A percentile compares a stretch with the other conserved stretches of the same genome.
These are phyloP conservation scores for Breynia disticha DNA, from an alignment of 441 rosid species.

Conservation along the genomic window DNA sequence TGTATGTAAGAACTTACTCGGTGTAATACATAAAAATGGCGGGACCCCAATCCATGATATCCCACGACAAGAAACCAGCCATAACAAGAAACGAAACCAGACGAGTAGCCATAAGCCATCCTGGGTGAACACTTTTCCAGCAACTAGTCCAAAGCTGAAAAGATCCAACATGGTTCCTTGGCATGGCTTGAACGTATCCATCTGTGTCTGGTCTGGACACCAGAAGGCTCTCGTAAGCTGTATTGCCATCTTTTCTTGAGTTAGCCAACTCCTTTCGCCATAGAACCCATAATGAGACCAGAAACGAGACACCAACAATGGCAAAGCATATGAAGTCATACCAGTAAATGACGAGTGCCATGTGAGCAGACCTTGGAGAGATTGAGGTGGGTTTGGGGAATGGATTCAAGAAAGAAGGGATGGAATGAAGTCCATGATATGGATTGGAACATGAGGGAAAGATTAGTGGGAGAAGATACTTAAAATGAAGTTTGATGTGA, in stretches of 20 bases:
- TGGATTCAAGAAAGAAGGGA: neutral
- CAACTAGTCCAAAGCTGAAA: conserved; percentile 65
- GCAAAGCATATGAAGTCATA: conserved; percentile 64
- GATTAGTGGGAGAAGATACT: conserved; percentile 6
- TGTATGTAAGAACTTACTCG: conserved; percentile 35
- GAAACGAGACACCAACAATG: conserved; percentile 42
- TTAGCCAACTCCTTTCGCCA: conserved; percentile 46
- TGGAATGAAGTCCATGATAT: neutral
- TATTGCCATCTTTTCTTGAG: conserved; percentile 26
- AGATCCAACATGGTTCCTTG: conserved; percentile 36
- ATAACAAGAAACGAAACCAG: conserved; percentile 38
- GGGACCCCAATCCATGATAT: conserved; percentile 46
- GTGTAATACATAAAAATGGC: conserved; percentile 69
- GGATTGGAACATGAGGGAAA: neutral
- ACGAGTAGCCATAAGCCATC: conserved; percentile 58
- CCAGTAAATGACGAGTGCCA: conserved; percentile 58
- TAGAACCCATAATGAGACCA: conserved; percentile 50
- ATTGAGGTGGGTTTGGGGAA: neutral
- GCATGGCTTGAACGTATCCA: conserved; percentile 18
- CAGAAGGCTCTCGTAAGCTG: conserved; percentile 40
- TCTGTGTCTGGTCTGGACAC: conserved; percentile 24
- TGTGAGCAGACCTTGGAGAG: conserved; percentile 4
- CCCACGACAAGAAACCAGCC: conserved; percentile 58
- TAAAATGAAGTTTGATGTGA: neutral
- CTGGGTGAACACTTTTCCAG: conserved; percentile 71